Base-by-base conservation (phyloP, 257 asterid species). In the Nicotiana undulata region DNA sequence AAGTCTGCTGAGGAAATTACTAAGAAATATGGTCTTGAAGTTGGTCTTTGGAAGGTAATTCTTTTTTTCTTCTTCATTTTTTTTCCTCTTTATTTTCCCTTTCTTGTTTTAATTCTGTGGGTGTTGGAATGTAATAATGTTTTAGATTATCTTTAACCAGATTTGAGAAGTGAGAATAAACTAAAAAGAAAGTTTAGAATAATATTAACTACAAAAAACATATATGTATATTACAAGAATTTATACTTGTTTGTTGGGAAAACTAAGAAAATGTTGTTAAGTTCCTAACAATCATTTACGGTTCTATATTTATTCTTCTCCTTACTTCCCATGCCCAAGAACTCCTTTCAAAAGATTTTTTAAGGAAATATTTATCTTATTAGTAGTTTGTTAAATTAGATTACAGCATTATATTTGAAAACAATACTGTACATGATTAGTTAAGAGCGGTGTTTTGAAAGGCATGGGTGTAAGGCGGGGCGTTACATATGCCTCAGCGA, bases 41-140 rank as follows among this genome's bases (percentile, higher is more conserved):
- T 92, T 79, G 98, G 97, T n/a, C 93, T 96, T 63, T 94, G 99
- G 99, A 92, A 96, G 98, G 98, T 94, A 24, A 2, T 0, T 29
- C 1, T 28, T 13, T 28, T 13, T 29, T 2, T 13, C 15, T 0
- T 63, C 2, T 4, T 63, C 24, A 56, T 18, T 56, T 56, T 17
- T 26, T 56, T 56, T 18, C n/a, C 22, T 18, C 18, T 51, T 51
- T 51, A 51, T 15, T 51, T 51, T 51, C 49, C 56, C 5, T 12
- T 51, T 56, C 63, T 56, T 56, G 26, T 56, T 29, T 64, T 64
- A 11, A 8, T 26, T 24, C 11, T 26, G 2, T 24, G 37, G 37
- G 67, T 24, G 63, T 20, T 18, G 63, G 63, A 20, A 58, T 58
- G 8, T 58, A 20, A n/a, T 1, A 55, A 61, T 61, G 22, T 58